Evolutionary conservation across 345 rosid genomes (phyloP), one percentile per base, ranked within the genome.

Genomic region (Eucalyptus fibrosa): DNA sequence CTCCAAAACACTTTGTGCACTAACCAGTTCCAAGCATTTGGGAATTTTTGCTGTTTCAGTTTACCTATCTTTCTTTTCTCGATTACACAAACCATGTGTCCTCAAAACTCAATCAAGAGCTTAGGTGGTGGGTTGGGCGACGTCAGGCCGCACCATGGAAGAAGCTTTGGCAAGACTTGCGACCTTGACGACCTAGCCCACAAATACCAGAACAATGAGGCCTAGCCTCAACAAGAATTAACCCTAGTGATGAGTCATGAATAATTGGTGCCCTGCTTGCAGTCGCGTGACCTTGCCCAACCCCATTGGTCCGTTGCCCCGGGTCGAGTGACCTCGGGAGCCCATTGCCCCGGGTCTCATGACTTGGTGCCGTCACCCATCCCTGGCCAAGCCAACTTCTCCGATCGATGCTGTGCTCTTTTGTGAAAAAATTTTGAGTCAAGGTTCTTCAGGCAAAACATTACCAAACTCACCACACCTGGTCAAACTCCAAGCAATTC

Each of bases 61-160:
- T 26, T 59, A 5, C 65, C 3, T 4, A 56, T 55, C 24, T 59
- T 59, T 26, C 15, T 53, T 53, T 53, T 19, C 56, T 53, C 56
- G 56, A 53, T 53, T 8, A 19, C 59, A 53, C 24, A 4, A 8
- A 8, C 59, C 59, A 53, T 53, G 56, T 53, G 2, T 53, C 5
- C 59, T 53, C 59, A 53, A 19, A 53, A 53, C 11, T 53, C 59
- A 53, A 19, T 53, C 24, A 53, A 53, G 59, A 53, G 10, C 24
- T 53, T 53, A 53, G 59, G 59, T 53, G 59, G 59, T 8, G 59
- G 0, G 59, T 13, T 28, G 32, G 0, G 16, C 4, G 16, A 26
- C 17, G 8, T 60, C 32, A n/a, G 34, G 34, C 32, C 69, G 1
- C 1, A 1, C 32, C 1, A 14, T 1, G n/a, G 69, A n/a, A 62